Evolutionary conservation across 331 rosid species (phyloP), one percentile per base, ranked within the genome.

Genomic region (Rhamnella rubrinervis): DNA sequence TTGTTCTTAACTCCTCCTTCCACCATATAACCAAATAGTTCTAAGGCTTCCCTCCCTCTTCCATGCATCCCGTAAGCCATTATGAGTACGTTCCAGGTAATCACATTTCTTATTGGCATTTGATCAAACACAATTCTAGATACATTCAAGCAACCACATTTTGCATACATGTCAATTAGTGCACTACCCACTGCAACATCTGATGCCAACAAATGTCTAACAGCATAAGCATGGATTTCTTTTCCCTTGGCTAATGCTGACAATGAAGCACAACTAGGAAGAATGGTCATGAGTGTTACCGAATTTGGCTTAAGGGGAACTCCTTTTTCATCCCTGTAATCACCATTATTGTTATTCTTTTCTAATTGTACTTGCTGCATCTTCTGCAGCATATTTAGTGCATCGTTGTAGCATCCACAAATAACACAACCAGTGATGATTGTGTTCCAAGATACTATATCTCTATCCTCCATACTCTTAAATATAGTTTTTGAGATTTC

Each of bases 21-120:
- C 44, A 61, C 77, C 98, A 93, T 88, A 77, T 80, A 75, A 65
- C 67, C 79, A 59, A 88, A 90, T 28, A 89, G 81, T 56, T 84
- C 70, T 69, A 90, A 75, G 62, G 93, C 97, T 62, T 93, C 92
- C 63, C 63, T 77, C 44, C 92, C 98, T 77, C 74, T 82, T 16
- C 98, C 98, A 49, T 93, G 96, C 93, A 88, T 90, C 58, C 97
- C 98, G 41, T 85, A 85, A 31, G 93, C 96, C 96, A 88, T 86
- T 73, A 90, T 88, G 70, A 93, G 86, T 68, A 79, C 93, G 73
- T 93, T 93, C 98, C 98, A 93, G 17, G 97, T 84, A 61, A 93
- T 87, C 67, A 84, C 78, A 74, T 90, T 93, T 77, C 78, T 86
- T 7, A 81, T 16, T 25, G 87, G 87, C 86, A 93, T 88, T 72